Evolutionary conservation across 83 land plant species (phyloP), one percentile per base, ranked within the genome.

Genomic region (Thuja plicata): DNA sequence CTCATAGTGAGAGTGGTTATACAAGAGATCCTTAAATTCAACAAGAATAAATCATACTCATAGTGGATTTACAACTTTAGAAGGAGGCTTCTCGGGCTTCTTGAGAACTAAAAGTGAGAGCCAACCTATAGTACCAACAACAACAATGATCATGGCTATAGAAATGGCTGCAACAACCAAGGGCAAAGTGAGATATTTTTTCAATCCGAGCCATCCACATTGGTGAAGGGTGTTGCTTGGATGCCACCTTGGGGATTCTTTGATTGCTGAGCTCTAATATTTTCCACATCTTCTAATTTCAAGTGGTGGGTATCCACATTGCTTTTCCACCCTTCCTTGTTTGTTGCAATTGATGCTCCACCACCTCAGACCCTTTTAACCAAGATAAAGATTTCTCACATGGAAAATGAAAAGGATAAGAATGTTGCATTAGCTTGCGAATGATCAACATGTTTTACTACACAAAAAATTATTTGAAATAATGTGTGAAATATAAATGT

Each of bases 161-260:
- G n/a, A n/a, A n/a, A n/a, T 46, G 16, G 57, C 86, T 11, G 37
- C 86, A 48, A 84, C 34, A 11, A 37, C 57, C 6, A 84, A 13
- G 7, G 86, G 0, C 0, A 30, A 3, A n/a, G 37, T 48, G 2
- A 35, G 15, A 30, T n/a, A 84, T 15, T 48, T 84, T 37, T 30
- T n/a, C 12, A 84, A n/a, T 0, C 86, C 86, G 2, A 84, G 37
- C 15, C 57, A 0, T 84, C 86, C 86, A 48, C 57, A 57, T 1
- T 46, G 85, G 32, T 83, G 85, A 10, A 48, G 85, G 12, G 15
- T 48, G 3, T 52, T 83, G 6, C 85, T 54, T 21, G 54, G 85
- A 27, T 82, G 85, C 48, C 45, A 12, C 10, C 85, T 57, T 27
- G 85, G 37, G 85, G 85, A 34, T 16, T 83, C 85, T 83, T 83